These are phyloP conservation scores for Eimeria praecox DNA, from an alignment of 169 alveolate genomes.

Conservation along the genomic window DNA sequence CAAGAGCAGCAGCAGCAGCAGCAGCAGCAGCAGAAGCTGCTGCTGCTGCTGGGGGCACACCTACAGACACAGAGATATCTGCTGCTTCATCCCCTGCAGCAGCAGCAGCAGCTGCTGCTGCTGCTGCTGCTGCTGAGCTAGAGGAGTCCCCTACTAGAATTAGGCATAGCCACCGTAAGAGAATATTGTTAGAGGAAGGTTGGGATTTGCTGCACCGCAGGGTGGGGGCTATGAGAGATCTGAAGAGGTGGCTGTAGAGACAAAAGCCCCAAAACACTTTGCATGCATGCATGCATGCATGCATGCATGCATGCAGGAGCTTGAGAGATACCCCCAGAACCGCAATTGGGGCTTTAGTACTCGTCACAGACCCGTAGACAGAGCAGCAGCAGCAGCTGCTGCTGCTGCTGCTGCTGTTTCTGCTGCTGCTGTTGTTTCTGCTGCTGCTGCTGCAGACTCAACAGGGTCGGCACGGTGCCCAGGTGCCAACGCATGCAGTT, in stretches of 20 bases:
- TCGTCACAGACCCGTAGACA: no score
- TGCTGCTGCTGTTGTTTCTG: background rate
- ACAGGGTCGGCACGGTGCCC: background rate
- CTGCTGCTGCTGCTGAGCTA: slow-evolving; percentile 2
- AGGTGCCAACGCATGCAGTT: background rate
- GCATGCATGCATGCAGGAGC: no score
- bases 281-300: slow-evolving; percentile 24
- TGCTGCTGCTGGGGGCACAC: background rate
- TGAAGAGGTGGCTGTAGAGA: slow-evolving; percentile 58
- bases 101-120: slow-evolving; percentile 3
- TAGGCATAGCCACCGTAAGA: slow-evolving; percentile 8
- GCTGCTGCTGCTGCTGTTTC: background rate
- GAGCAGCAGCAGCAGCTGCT: slow-evolving; percentile 1
- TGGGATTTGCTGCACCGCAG: slow-evolving; percentile 80
- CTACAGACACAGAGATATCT: background rate
- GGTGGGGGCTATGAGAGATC: slow-evolving; percentile 65
- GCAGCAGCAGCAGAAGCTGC: slow-evolving; percentile 25
- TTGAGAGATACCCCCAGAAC: background rate
- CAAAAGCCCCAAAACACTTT: background rate
- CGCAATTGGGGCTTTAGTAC: no score
- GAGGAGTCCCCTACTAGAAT: background rate
- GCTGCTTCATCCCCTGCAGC: no score
- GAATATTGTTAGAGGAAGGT: slow-evolving; percentile 68
- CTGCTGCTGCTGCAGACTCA: background rate
- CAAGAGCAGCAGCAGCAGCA: slow-evolving; percentile 26